Evolutionary conservation across 495 filamentous ascomycete genomes (phyloP).

Genomic region (Clohesyomyces aquaticus): DNA sequence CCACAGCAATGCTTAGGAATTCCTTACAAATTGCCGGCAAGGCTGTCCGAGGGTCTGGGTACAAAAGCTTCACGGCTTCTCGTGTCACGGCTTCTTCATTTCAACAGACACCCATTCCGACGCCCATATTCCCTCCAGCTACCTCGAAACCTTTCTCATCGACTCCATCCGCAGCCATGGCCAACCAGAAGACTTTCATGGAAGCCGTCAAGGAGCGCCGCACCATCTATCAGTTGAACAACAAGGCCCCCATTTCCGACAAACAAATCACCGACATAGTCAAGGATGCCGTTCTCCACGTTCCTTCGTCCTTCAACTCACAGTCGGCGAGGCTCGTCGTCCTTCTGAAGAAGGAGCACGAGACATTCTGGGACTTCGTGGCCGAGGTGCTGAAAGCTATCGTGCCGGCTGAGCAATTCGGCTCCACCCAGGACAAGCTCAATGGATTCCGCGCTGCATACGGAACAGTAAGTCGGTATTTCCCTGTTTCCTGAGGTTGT

Average conservation of each 20-base stretch:
- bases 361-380: constrained; percentile 66
- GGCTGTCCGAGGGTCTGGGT: constrained; percentile 7
- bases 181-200: constrained; percentile 51
- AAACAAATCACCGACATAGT: constrained; percentile 61
- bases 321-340: constrained; percentile 65
- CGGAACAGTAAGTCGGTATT: constrained; percentile 56
- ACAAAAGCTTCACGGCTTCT: constrained; percentile 22
- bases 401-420: constrained; percentile 59
- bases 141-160: constrained; percentile 9
- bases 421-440: constrained; percentile 54
- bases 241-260: constrained; percentile 57
- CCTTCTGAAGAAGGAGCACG: constrained; percentile 64
- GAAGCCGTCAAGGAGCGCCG: constrained; percentile 60
- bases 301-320: constrained; percentile 68
- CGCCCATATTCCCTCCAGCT: neutral
- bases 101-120: constrained; percentile 3
- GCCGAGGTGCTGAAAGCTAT: constrained; percentile 58
- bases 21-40: constrained; percentile 27
- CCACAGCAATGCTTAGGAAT: constrained; percentile 28
- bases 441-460: constrained; percentile 59
- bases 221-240: constrained; percentile 62
- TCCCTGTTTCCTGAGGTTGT: neutral
- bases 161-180: constrained; percentile 30
- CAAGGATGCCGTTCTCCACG: constrained; percentile 56
- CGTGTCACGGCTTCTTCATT: constrained; percentile 2